A percentile compares a stretch with the other conserved stretches of the same genome.
Conservation (phyloP, 768 basidiomycete genomes). For the Boletales sp. region DNA sequence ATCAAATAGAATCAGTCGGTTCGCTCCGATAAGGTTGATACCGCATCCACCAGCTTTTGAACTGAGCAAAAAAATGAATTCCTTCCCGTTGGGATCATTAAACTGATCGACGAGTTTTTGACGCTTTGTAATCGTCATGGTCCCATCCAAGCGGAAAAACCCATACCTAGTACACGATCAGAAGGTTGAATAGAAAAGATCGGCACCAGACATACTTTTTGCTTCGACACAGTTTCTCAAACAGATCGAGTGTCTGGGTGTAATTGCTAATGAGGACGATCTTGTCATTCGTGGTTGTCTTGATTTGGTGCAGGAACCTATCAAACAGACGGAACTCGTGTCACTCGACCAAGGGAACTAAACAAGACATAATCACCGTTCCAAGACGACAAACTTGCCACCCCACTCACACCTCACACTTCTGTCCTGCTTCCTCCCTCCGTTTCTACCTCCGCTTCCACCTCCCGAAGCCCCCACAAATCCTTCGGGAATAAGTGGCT, state of each 20-base stretch:
- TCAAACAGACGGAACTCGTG: neutral
- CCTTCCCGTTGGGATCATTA: conserved; percentile 88
- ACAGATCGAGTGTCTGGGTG: conserved; percentile 91
- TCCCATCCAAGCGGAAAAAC: conserved; percentile 91
- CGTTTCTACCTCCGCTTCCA: conserved; percentile 31
- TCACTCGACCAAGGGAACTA: neutral
- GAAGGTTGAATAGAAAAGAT: neutral
- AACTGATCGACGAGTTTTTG: conserved; percentile 97
- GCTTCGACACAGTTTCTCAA: conserved; percentile 81
- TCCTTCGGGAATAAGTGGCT: conserved; percentile 75
- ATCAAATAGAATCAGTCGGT: conserved; percentile 92
- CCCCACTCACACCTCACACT: conserved; percentile 75
- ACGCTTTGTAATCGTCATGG: conserved; percentile 86
- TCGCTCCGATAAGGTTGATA: conserved; percentile 96
- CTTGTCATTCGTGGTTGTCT: conserved; percentile 83
- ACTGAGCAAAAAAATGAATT: conserved; percentile 91
- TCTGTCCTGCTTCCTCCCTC: conserved; percentile 35
- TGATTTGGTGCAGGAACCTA: conserved; percentile 84
- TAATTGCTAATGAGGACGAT: conserved; percentile 97
- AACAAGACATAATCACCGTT: conserved; percentile 51
- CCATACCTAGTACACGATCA: conserved; percentile 59
- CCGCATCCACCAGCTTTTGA: conserved; percentile 96
- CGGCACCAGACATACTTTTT: conserved; percentile 59
- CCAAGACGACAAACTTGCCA: conserved; percentile 91
- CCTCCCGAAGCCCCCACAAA: conserved; percentile 52